Evolutionary conservation across 1,284 basidiomycete species (phyloP).

Genomic region (Trichosporon sp.): DNA sequence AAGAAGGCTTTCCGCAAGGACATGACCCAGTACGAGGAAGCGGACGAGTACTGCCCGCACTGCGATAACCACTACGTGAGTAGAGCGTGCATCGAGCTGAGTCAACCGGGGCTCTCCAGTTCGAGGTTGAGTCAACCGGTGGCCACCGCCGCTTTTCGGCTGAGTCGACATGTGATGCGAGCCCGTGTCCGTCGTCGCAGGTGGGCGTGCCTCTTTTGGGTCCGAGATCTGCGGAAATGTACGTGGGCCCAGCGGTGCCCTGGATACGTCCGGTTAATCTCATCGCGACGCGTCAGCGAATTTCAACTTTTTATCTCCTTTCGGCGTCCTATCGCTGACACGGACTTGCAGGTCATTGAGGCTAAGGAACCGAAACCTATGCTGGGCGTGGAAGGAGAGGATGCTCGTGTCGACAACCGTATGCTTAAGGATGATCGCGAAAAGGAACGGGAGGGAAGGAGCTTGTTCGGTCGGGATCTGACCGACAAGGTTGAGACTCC

Average conservation of each 20-base stretch:
- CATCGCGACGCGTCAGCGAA: neutral
- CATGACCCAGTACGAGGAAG: conserved; percentile 83
- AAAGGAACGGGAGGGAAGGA: conserved; percentile 55
- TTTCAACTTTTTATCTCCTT: neutral
- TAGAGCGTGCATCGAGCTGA: conserved; percentile 17
- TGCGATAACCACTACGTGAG: conserved; percentile 96
- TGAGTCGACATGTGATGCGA: neutral
- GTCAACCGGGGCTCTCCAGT: neutral
- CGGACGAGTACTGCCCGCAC: conserved; percentile 96
- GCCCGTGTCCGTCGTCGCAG: neutral
- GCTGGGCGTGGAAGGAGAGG: conserved; percentile 82
- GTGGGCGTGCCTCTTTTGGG: neutral
- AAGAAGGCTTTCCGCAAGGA: conserved; percentile 95
- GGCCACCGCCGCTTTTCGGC: neutral
- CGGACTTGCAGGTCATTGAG: conserved; percentile 68
- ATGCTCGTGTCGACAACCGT: conserved; percentile 76
- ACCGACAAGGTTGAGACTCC: conserved; percentile 41
- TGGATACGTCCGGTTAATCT: neutral
- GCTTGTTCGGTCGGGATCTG: conserved; percentile 52
- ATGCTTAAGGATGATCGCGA: conserved; percentile 68
- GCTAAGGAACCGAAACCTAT: conserved; percentile 86
- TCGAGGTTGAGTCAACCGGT: too few species aligned
- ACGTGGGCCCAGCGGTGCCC: neutral
- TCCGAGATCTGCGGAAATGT: neutral
- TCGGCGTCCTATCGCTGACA: neutral